Conservation (phyloP, 352 stramenopile genomes). For the Phytophthora foliorum region DNA sequence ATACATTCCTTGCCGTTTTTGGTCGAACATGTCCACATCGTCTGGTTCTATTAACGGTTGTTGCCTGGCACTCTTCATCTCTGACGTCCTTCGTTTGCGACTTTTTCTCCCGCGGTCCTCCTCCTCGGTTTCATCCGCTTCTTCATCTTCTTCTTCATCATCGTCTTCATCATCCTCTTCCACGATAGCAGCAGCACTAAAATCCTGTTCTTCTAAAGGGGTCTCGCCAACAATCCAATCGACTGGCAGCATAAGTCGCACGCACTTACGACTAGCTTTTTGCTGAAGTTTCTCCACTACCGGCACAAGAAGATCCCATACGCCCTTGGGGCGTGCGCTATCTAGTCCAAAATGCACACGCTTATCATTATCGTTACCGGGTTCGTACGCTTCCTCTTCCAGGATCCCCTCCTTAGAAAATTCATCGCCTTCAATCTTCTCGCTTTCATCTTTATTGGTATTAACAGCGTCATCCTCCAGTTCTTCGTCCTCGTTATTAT, state of each 20-base stretch:
- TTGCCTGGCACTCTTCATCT: conserved; percentile 18
- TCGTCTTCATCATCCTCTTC: conserved; percentile 53
- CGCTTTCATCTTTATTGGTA: background rate
- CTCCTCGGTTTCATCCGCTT: conserved; percentile 44
- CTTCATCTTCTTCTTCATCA: conserved; percentile 53
- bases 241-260: conserved; percentile 63
- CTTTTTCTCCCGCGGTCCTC: conserved; percentile 20
- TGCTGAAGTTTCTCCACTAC: conserved; percentile 66
- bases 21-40: conserved; percentile 38
- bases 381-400: conserved; percentile 11
- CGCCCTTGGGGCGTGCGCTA: conserved; percentile 3
- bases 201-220: conserved; percentile 55
- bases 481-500: conserved; percentile 15
- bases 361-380: background rate
- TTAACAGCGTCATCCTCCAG: conserved; percentile 10
- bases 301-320: conserved; percentile 49
- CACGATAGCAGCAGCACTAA: conserved; percentile 16
- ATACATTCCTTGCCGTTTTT: conserved; percentile 40
- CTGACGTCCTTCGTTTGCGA: conserved; percentile 22
- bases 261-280: conserved; percentile 71
- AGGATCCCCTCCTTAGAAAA: background rate
- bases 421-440: background rate
- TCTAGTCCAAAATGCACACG: background rate
- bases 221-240: conserved; percentile 71
- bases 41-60: conserved; percentile 46